phyloP scores from a whole-genome alignment of 2,329 filamentous ascomycete genomes.

The Westerdykella aurantiaca region DNA sequence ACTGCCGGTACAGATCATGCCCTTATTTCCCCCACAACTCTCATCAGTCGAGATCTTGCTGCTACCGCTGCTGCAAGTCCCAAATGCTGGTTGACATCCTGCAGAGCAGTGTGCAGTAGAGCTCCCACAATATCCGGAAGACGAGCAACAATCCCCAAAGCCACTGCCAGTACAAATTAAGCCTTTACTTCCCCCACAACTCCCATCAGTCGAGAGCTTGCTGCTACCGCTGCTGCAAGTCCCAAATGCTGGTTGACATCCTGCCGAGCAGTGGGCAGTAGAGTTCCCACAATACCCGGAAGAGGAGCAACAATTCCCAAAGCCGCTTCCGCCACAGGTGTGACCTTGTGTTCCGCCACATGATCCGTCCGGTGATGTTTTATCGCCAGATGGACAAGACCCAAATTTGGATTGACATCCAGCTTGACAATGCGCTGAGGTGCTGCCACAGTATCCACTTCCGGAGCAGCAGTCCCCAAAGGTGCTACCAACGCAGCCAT shows the following conservation, averaged over 20 bases:
- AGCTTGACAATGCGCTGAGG: slow-evolving; percentile 7
- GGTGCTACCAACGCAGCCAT: slow-evolving; percentile 7
- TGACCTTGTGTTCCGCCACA: slow-evolving; percentile 10
- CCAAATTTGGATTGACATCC: slow-evolving; percentile 15
- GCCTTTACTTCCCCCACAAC: slow-evolving; percentile 1
- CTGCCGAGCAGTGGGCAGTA: slow-evolving; percentile 5
- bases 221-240: slow-evolving; percentile 1
- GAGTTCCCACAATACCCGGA: slow-evolving; percentile 5
- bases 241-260: slow-evolving; percentile 9
- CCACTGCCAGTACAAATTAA: slow-evolving; percentile 8
- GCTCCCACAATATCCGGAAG: slow-evolving; percentile 6
- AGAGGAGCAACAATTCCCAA: slow-evolving; percentile 12
- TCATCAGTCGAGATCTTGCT: slow-evolving; percentile 1
- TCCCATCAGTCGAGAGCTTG: slow-evolving; percentile 1
- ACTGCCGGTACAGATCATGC: slow-evolving; percentile 8
- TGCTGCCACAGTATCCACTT: slow-evolving; percentile 11
- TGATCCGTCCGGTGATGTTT: slow-evolving; percentile 11
- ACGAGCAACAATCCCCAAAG: slow-evolving; percentile 13
- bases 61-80: slow-evolving; percentile 1
- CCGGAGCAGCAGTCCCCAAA: slow-evolving; percentile 13
- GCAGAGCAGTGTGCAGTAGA: slow-evolving; percentile 4
- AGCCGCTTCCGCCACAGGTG: slow-evolving; percentile 9
- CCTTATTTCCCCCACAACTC: slow-evolving; percentile 1
- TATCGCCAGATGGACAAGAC: slow-evolving; percentile 2
- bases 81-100: slow-evolving; percentile 10